phyloP scores from a whole-genome alignment of 768 basidiomycete species.

The Tricholoma matsutake region DNA sequence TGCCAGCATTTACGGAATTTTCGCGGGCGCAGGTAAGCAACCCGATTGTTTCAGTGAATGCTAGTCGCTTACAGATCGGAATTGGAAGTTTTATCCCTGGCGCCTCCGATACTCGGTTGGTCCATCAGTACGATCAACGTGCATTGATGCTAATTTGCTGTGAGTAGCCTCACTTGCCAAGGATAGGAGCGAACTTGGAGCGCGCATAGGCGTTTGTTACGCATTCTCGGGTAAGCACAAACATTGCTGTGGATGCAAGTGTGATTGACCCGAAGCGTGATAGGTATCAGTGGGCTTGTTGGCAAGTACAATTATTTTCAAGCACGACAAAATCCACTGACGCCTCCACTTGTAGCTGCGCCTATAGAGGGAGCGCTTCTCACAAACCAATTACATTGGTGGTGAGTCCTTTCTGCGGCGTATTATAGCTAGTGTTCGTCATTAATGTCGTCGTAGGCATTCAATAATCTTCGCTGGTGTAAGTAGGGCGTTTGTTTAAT shows the following conservation, averaged over 20 bases:
- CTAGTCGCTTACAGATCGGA: background rate
- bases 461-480: background rate
- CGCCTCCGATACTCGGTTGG: constrained; percentile 28
- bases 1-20: constrained; percentile 36
- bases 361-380: constrained; percentile 51
- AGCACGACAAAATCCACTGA: background rate
- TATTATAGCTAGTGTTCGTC: background rate
- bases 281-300: constrained; percentile 28
- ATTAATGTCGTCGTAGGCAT: background rate
- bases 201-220: constrained; percentile 43
- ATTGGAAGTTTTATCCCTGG: constrained; percentile 15
- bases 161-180: constrained; percentile 30
- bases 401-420: constrained; percentile 9
- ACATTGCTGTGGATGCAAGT: constrained; percentile 4
- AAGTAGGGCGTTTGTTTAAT: background rate
- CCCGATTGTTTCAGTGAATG: constrained; percentile 42
- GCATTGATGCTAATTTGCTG: background rate
- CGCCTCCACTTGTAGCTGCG: constrained; percentile 26
- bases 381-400: constrained; percentile 42
- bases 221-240: constrained; percentile 33
- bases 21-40: constrained; percentile 17
- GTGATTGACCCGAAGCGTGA: background rate
- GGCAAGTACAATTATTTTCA: constrained; percentile 24
- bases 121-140: background rate
- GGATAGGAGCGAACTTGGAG: constrained; percentile 43